These are phyloP conservation scores for Letharia columbiana DNA, from an alignment of 495 filamentous ascomycete genomes.

Conservation along the genomic window DNA sequence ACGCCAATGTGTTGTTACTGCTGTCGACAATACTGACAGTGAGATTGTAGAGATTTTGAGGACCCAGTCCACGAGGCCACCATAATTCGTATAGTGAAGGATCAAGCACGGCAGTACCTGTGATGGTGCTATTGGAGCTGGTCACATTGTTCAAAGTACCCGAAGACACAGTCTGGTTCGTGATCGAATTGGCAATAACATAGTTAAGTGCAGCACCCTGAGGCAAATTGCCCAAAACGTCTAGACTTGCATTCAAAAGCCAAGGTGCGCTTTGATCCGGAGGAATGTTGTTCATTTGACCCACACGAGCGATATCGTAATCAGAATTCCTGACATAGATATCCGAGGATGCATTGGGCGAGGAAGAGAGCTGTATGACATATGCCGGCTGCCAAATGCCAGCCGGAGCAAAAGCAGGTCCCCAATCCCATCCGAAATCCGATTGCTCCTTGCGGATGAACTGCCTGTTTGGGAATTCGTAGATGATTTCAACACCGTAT, in stretches of 20 bases:
- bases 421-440: constrained; percentile 69
- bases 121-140: constrained; percentile 40
- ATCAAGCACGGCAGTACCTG: constrained; percentile 41
- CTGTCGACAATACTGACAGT: constrained; percentile 41
- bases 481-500: constrained; percentile 36
- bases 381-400: constrained; percentile 60
- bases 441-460: constrained; percentile 63
- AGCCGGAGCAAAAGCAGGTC: constrained; percentile 55
- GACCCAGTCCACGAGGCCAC: constrained; percentile 55
- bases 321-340: constrained; percentile 50
- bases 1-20: constrained; percentile 33
- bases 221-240: constrained; percentile 49
- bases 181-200: constrained; percentile 42
- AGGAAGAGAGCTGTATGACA: constrained; percentile 42
- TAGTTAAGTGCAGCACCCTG: constrained; percentile 40
- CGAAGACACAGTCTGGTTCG: constrained; percentile 39
- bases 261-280: constrained; percentile 55
- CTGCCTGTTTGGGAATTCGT: constrained; percentile 49
- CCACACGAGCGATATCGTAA: constrained; percentile 52
- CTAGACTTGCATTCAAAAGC: constrained; percentile 63
- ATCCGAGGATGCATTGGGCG: constrained; percentile 26
- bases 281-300: constrained; percentile 51
- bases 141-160: constrained; percentile 39
- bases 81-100: constrained; percentile 46
- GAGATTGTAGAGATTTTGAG: constrained; percentile 52